Evolutionary conservation across 345 rosid species (phyloP).

Genomic region (Cardiospermum halicacabum): DNA sequence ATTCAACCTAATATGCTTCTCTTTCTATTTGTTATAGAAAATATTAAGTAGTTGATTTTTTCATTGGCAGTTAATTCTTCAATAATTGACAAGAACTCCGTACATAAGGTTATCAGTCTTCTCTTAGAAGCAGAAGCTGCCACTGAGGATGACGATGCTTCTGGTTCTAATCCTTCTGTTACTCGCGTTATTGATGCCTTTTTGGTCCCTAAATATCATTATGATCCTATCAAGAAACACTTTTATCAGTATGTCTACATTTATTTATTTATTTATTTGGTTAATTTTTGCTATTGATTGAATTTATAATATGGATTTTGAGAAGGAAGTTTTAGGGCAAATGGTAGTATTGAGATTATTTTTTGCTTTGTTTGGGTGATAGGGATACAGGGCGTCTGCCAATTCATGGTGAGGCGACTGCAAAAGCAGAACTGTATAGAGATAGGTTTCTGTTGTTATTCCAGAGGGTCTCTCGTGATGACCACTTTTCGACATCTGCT

Average conservation of each 20-base stretch:
- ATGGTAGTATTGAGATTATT: too few species aligned
- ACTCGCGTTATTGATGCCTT: constrained; percentile 70
- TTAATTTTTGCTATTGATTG: background rate
- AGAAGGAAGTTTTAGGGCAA: background rate
- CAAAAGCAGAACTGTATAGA: constrained; percentile 62
- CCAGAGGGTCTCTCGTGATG: constrained; percentile 82
- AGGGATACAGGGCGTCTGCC: constrained; percentile 59
- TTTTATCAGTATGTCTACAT: constrained; percentile 51
- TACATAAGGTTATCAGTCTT: constrained; percentile 43
- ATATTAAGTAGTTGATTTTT: background rate
- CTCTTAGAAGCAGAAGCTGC: constrained; percentile 71
- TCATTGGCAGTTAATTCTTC: constrained; percentile 55
- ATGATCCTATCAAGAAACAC: constrained; percentile 68
- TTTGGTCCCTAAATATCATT: constrained; percentile 68
- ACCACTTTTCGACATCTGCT: constrained; percentile 68
- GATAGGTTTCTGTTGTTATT: constrained; percentile 70
- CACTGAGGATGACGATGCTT: constrained; percentile 36
- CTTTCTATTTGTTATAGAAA: background rate
- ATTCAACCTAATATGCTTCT: too few species aligned
- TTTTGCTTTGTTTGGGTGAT: constrained; percentile 7
- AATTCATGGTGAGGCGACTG: constrained; percentile 74
- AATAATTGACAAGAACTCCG: constrained; percentile 57
- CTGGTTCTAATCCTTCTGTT: constrained; percentile 33
- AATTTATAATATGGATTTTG: background rate
- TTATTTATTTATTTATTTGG: background rate